Evolutionary conservation across 2,329 filamentous ascomycete genomes (phyloP).

Genomic region (Xenoacremonium recifei): DNA sequence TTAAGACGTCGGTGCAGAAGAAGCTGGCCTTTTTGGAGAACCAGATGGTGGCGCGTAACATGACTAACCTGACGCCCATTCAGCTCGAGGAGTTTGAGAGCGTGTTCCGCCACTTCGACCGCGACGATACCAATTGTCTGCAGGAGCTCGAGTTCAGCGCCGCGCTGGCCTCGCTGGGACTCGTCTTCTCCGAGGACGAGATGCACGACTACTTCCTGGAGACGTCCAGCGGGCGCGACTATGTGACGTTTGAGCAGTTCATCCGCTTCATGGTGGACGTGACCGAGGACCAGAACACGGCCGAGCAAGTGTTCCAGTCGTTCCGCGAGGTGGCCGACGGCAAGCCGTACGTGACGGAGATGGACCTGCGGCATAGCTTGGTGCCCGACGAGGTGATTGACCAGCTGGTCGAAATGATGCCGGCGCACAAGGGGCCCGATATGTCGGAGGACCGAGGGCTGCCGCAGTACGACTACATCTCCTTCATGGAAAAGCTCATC

Average conservation of each 20-base stretch:
- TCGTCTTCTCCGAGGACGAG: slow-evolving; percentile 96
- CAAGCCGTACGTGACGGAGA: slow-evolving; percentile 97
- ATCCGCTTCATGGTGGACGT: slow-evolving; percentile 99
- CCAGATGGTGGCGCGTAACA: slow-evolving; percentile 95
- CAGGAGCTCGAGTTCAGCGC: slow-evolving; percentile 95
- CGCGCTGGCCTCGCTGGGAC: slow-evolving; percentile 86
- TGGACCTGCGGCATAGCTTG: slow-evolving; percentile 90
- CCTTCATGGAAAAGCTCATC: slow-evolving; percentile 91
- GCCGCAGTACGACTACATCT: slow-evolving; percentile 93
- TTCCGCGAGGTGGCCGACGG: slow-evolving; percentile 97
- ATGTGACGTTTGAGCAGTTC: slow-evolving; percentile 96
- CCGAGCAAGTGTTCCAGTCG: slow-evolving; percentile 96
- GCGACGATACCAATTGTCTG: slow-evolving; percentile 84
- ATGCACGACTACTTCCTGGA: slow-evolving; percentile 95
- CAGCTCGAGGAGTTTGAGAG: slow-evolving; percentile 98
- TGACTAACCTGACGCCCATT: slow-evolving; percentile 98
- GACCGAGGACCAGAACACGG: slow-evolving; percentile 97
- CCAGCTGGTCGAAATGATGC: slow-evolving; percentile 84
- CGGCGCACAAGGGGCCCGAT: slow-evolving; percentile 78
- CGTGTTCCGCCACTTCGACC: slow-evolving; percentile 96
- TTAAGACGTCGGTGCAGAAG: slow-evolving; percentile 90
- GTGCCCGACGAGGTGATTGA: slow-evolving; percentile 98
- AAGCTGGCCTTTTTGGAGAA: slow-evolving; percentile 97
- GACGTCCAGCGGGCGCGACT: slow-evolving; percentile 74
- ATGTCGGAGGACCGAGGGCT: slow-evolving; percentile 79